Evolutionary conservation across 2,329 filamentous ascomycete genomes (phyloP).

Genomic region (Exophiala mesophila): DNA sequence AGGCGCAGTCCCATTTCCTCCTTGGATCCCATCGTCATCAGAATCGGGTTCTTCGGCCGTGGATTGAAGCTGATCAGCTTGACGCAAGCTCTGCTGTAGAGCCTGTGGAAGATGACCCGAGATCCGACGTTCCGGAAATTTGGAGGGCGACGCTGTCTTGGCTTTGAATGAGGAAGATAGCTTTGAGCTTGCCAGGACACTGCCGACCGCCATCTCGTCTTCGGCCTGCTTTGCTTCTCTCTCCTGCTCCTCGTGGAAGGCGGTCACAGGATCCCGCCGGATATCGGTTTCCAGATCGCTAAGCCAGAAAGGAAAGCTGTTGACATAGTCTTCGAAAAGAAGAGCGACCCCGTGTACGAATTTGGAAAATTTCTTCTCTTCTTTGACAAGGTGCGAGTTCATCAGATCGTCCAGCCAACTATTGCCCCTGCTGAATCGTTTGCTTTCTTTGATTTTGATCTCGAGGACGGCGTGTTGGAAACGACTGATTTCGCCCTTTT

Average conservation of each 20-base stretch:
- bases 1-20: slow-evolving; percentile 20
- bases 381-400: slow-evolving; percentile 84
- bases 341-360: slow-evolving; percentile 90
- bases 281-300: slow-evolving; percentile 90
- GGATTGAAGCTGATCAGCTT: slow-evolving; percentile 17
- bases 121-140: slow-evolving; percentile 17
- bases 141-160: slow-evolving; percentile 22
- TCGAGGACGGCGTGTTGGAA: slow-evolving; percentile 91
- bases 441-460: slow-evolving; percentile 75
- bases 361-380: slow-evolving; percentile 87
- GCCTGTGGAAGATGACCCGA: slow-evolving; percentile 26
- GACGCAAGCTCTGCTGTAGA: slow-evolving; percentile 19
- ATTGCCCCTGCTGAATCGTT: slow-evolving; percentile 57
- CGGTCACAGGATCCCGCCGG: slow-evolving; percentile 81
- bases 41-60: slow-evolving; percentile 44
- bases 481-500: slow-evolving; percentile 82
- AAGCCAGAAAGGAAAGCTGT: slow-evolving; percentile 94
- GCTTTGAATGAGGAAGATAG: slow-evolving; percentile 19
- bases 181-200: slow-evolving; percentile 61
- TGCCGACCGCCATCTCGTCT: slow-evolving; percentile 84
- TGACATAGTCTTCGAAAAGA: slow-evolving; percentile 93
- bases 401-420: slow-evolving; percentile 91
- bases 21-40: slow-evolving; percentile 41
- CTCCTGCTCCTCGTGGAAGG: slow-evolving; percentile 88
- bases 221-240: slow-evolving; percentile 74